These are phyloP conservation scores for Flaveria robusta DNA, from an alignment of 129 eudicot genomes.

Conservation along the genomic window DNA sequence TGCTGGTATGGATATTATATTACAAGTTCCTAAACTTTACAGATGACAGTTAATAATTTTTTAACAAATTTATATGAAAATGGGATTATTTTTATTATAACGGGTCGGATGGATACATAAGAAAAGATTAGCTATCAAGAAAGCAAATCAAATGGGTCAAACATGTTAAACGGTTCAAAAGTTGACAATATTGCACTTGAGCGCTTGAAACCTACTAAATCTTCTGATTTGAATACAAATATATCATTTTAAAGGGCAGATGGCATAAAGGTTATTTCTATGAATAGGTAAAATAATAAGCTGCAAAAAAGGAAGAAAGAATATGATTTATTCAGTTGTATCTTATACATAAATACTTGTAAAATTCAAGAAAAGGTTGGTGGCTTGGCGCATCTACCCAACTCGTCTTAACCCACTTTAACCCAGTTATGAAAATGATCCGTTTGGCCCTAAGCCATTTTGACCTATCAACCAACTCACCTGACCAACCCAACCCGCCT, in stretches of 20 bases:
- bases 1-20: slow-evolving; percentile 37
- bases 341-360: not conserved
- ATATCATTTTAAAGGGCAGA: not conserved
- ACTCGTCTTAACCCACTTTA: not conserved
- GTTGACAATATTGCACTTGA: not conserved
- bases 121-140: too few relatives aligned
- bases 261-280: not conserved
- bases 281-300: not conserved
- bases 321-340: not conserved
- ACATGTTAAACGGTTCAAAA: not conserved
- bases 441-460: not conserved
- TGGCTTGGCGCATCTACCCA: not conserved
- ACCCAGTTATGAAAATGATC: not conserved
- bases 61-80: not conserved
- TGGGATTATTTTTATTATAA: not conserved
- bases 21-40: not conserved
- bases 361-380: not conserved
- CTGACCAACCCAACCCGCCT: not conserved
- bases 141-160: not conserved
- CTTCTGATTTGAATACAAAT: not conserved
- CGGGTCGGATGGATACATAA: not conserved
- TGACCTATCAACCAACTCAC: not conserved
- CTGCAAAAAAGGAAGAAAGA: not conserved
- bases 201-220: not conserved
- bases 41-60: not conserved